Evolutionary conservation across 352 stramenopile genomes (phyloP), one percentile per base, ranked within the genome.

Genomic region (Pythium grandisporangium): DNA sequence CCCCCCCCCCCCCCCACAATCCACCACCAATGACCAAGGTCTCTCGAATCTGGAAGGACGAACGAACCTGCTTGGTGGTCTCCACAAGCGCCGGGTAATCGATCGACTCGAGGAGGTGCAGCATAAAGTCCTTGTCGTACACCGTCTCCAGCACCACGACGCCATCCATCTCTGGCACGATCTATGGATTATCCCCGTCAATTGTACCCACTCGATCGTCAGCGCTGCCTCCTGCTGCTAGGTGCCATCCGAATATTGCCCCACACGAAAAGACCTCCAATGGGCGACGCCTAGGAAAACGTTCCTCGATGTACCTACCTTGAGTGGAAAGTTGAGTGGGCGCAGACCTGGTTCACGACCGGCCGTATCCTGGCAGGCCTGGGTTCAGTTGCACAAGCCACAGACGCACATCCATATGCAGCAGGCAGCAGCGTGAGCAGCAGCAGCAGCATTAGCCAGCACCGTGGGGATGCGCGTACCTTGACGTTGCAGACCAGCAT

Each of bases 401-500:
- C n/a, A n/a, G n/a, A n/a, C n/a, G n/a, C n/a, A n/a, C n/a, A n/a
- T n/a, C n/a, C n/a, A n/a, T n/a, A n/a, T n/a, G n/a, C n/a, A n/a
- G n/a, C n/a, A n/a, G n/a, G n/a, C n/a, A n/a, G n/a, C n/a, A n/a
- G n/a, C n/a, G n/a, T n/a, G n/a, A n/a, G n/a, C n/a, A n/a, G n/a
- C n/a, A n/a, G n/a, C n/a, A n/a, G n/a, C n/a, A n/a, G n/a, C n/a
- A n/a, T n/a, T n/a, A n/a, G n/a, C n/a, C n/a, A 30, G 10, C 0
- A 2, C 2, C 14, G 23, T 47, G 4, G 12, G 4, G 23, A 5
- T 24, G 8, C 7, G 27, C 32, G 25, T 43, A 84, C 66, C 66
- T 87, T 87, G 63, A 92, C 68, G 59, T 89, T 79, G 61, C 78
- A 92, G 35, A 89, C 53, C 51, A 92, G 70, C 78, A 92, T 92